Conservation (phyloP, 2,329 filamentous ascomycete species). For the Dendryphion nanum region DNA sequence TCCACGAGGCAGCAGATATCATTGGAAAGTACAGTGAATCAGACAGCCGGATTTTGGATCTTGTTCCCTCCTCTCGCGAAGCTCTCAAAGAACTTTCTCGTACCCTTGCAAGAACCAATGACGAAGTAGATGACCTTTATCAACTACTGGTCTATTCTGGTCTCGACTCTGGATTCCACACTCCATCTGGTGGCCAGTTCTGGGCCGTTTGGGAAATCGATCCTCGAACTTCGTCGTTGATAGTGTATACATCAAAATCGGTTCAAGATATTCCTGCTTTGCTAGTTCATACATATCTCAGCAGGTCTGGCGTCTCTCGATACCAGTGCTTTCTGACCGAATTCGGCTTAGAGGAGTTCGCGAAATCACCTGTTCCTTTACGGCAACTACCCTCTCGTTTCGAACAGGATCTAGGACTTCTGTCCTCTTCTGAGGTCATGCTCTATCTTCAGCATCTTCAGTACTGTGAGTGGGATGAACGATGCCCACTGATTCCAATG, state of each 20-base stretch:
- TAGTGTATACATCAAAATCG: constrained; percentile 38
- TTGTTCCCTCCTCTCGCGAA: constrained; percentile 20
- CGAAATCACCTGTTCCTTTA: constrained; percentile 6
- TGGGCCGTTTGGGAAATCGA: constrained; percentile 38
- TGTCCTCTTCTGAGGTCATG: constrained; percentile 34
- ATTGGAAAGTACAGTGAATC: constrained; percentile 16
- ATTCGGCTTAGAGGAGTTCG: constrained; percentile 20
- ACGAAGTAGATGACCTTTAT: constrained; percentile 28
- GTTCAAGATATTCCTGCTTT: constrained; percentile 27
- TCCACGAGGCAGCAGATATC: constrained; percentile 17
- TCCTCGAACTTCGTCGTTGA: constrained; percentile 20
- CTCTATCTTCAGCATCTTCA: constrained; percentile 34
- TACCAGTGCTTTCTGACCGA: constrained; percentile 38
- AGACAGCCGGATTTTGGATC: constrained; percentile 14
- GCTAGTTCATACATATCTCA: constrained; percentile 35
- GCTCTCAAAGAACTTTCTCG: constrained; percentile 23
- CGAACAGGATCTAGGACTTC: constrained; percentile 31
- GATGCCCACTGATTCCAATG: constrained; percentile 26
- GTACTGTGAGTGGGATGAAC: constrained; percentile 30
- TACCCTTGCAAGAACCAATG: constrained; percentile 16
- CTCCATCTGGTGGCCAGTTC: constrained; percentile 30
- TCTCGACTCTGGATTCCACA: constrained; percentile 40
- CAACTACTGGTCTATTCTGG: constrained; percentile 31
- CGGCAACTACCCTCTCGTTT: constrained; percentile 24
- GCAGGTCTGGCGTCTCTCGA: constrained; percentile 30